Conservation (phyloP, 805 yeast species). For the Metschnikowia baotianmanensis region DNA sequence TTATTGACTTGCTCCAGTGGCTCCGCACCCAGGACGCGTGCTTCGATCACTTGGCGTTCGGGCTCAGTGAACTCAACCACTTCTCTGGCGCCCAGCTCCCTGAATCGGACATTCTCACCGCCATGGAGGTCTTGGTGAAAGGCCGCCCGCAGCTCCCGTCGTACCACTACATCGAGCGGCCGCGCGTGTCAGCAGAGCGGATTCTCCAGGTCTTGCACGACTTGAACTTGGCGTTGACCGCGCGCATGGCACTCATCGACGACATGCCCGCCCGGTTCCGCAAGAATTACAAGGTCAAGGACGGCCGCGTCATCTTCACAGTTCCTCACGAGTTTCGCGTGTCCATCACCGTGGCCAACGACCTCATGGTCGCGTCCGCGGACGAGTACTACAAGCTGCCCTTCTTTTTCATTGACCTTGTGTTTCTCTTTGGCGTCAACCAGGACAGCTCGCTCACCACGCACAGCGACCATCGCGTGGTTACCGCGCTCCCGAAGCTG, state of each 20-base stretch:
- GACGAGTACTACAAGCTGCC: conserved; percentile 51
- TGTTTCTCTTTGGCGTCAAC: conserved; percentile 53
- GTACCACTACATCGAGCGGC: conserved; percentile 51
- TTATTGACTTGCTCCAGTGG: conserved; percentile 89
- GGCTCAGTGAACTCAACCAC: conserved; percentile 64
- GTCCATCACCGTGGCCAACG: conserved; percentile 68
- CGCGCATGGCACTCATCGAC: conserved; percentile 66
- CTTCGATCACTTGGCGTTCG: conserved; percentile 59
- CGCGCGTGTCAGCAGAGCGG: conserved; percentile 51
- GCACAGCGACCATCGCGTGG: conserved; percentile 24
- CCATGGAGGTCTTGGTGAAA: conserved; percentile 75
- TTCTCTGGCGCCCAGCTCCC: conserved; percentile 90
- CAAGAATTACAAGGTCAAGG: conserved; percentile 55
- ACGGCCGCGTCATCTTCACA: conserved; percentile 73
- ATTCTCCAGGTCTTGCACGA: conserved; percentile 62
- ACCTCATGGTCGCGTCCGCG: conserved; percentile 45
- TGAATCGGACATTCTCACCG: conserved; percentile 85
- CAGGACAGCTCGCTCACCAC: conserved; percentile 34
- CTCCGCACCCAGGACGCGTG: conserved; percentile 72
- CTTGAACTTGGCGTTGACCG: conserved; percentile 68
- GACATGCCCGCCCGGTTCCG: conserved; percentile 65
- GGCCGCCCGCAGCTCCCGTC: conserved; percentile 77
- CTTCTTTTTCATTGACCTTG: conserved; percentile 75
- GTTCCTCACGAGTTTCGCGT: conserved; percentile 63
- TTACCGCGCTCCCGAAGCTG: conserved; percentile 30